Evolutionary conservation across 352 stramenopile species (phyloP).

Genomic region (Pythium rhizo-oryzae): DNA sequence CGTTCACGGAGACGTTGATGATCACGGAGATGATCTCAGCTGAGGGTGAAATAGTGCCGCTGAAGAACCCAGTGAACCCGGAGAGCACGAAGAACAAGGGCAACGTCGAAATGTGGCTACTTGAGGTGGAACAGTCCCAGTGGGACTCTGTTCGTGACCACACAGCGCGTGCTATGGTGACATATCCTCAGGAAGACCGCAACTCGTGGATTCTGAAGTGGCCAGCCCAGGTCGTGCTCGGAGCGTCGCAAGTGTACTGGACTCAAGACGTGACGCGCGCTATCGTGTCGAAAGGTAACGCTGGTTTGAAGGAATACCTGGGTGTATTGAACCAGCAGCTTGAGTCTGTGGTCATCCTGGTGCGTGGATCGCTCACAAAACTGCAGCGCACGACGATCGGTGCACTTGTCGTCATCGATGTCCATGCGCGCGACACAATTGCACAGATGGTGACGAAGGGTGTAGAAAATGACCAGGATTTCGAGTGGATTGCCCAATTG

Average conservation of each 20-base stretch:
- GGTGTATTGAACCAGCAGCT: constrained; percentile 88
- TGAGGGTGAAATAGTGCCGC: constrained; percentile 90
- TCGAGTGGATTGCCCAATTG: constrained; percentile 94
- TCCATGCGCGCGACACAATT: constrained; percentile 93
- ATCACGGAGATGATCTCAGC: constrained; percentile 95
- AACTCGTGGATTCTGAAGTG: constrained; percentile 94
- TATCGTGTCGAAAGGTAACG: constrained; percentile 72
- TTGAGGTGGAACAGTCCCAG: constrained; percentile 91
- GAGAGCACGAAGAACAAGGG: constrained; percentile 94
- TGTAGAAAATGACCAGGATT: constrained; percentile 89
- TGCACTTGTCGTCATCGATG: constrained; percentile 93
- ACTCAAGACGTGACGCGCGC: constrained; percentile 91
- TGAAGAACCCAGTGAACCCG: constrained; percentile 87
- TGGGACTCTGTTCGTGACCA: constrained; percentile 93
- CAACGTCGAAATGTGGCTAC: constrained; percentile 96
- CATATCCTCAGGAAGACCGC: constrained; percentile 81
- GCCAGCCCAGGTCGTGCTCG: constrained; percentile 94
- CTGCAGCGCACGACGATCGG: constrained; percentile 92
- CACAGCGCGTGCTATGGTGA: constrained; percentile 84
- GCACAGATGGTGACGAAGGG: constrained; percentile 91
- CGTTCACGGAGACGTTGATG: constrained; percentile 89
- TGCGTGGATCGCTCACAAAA: constrained; percentile 91
- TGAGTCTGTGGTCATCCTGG: constrained; percentile 90
- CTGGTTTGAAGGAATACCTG: constrained; percentile 78
- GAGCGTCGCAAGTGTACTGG: constrained; percentile 93